Base-by-base conservation (phyloP, 1,139 yeast species). In the Candida albicans region DNA sequence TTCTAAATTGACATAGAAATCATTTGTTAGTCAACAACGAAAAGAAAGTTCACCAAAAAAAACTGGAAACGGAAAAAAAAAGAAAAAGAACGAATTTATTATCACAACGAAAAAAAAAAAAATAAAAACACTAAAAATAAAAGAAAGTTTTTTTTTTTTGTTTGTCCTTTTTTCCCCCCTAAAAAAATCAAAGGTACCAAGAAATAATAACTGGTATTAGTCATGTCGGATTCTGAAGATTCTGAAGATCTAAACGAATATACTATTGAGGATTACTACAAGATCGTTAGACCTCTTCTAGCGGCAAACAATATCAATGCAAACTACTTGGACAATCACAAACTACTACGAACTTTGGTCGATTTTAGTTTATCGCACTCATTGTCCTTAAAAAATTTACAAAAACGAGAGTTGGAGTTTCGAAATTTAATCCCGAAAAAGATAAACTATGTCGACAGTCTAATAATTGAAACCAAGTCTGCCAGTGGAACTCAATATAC, bases 321-420 rank as follows among this genome's bases (percentile, higher is more conserved):
- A 27, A 49, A 44, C 28, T 50, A 54, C 31, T 46, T 55, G 27
- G 56, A 58, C 37, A 49, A 55, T 27, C 68, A 65, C 42, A 55
- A 55, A 38, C 46, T 56, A 31, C 50, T 62, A 29, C 52, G 68
- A 38, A 62, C 68, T 2, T 48, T 65, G 22, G 60, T 60, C 14
- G 68, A 67, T 47, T 62, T 65, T 38, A 48, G 58, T 33, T 50
- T 67, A 39, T 52, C 64, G 11, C 65, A 61, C 39, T 48, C 57
- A 13, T 51, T 62, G 29, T 44, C 48, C 15, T 44, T 65, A 35
- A 55, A 54, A 33, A 57, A 58, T 43, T 40, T 54, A 13, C 65
- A 61, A 40, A 62, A 61, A 44, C 45, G 66, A 28, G 59, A 59
- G 36, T 45, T 65, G 4, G 56, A 52, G 25, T 42, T 65, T 27